Base-by-base conservation (phyloP, 768 basidiomycete genomes). In the Russula olivacea region DNA sequence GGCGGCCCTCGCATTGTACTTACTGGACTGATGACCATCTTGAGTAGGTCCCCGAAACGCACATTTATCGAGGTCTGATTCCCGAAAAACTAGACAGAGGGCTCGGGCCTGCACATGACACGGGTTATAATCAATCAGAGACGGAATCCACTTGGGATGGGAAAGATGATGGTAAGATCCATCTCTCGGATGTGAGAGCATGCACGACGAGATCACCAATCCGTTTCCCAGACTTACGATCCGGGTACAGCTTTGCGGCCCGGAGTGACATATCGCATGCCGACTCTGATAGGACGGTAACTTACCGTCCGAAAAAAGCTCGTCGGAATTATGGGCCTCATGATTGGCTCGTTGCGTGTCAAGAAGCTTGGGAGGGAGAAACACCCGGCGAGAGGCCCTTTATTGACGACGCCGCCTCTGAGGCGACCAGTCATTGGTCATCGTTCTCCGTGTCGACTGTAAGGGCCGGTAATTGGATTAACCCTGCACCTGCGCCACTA, bases 41-140 rank as follows among this genome's bases (percentile, higher is more conserved):
- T 60, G 63, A 64, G 63, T 64, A 64, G 63, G 58, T 64, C 54
- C 63, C 63, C 54, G 63, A 64, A 60, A 64, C 58, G 41, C 63
- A 64, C 63, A 40, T 64, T 64, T 51, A 60, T 23, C 58, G 59
- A 55, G 58, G 63, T 55, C 63, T 64, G 49, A 64, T 64, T 19
- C 63, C 58, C 40, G 30, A 43, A 45, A 41, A 58, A 55, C 5
- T 51, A 59, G 54, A 60, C 54, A 60, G 48, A 55, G 25, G 54
- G 17, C 40, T 21, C 32, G 41, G 4, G 4, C 43, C 28, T 38
- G 15, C 34, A 12, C 14, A 25, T 60, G 23, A 64, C 23, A 38
- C 54, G 48, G 38, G 23, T 38, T 28, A 25, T 50, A 38, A 41
- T 45, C 21, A 55, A 28, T 54, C 51, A 41, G 58, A 55, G 49